These are phyloP conservation scores for Eucalyptus microcorys DNA, from an alignment of 345 rosid species.

Conservation along the genomic window DNA sequence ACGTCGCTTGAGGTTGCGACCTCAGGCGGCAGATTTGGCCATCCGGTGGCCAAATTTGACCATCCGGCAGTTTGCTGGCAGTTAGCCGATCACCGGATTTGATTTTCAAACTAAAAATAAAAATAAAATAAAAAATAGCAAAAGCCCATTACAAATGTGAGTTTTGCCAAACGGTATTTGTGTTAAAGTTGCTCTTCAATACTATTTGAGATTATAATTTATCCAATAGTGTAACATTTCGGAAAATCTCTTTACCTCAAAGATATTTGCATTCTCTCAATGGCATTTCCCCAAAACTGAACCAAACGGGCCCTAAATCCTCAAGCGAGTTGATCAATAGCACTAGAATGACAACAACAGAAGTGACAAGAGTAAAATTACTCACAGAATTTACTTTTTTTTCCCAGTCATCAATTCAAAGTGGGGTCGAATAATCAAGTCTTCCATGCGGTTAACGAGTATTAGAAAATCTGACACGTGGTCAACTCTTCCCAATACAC, in stretches of 20 bases:
- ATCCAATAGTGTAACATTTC: too few species aligned
- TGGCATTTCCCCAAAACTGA: fast-evolving
- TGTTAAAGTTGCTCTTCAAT: too few species aligned
- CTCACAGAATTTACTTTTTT: background rate
- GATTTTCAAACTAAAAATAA: too few species aligned
- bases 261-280: too few species aligned
- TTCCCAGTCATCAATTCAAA: background rate
- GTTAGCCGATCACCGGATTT: fast-evolving
- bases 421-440: background rate
- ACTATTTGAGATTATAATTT: too few species aligned
- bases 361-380: background rate
- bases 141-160: too few species aligned
- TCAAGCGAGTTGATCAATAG: fast-evolving
- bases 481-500: too few species aligned
- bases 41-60: fast-evolving
- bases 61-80: fast-evolving
- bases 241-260: too few species aligned
- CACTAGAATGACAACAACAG: background rate
- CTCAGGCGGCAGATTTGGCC: too few species aligned
- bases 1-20: fast-evolving
- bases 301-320: too few species aligned
- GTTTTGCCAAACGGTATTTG: fast-evolving
- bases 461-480: too few species aligned
- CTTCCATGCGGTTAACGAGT: background rate
- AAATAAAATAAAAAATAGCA: too few species aligned